Percentiles rank a stretch among this genome's conserved stretches.
phyloP scores from a whole-genome alignment of 176 grass and related monocot genomes.

The Eleusine coracana region DNA sequence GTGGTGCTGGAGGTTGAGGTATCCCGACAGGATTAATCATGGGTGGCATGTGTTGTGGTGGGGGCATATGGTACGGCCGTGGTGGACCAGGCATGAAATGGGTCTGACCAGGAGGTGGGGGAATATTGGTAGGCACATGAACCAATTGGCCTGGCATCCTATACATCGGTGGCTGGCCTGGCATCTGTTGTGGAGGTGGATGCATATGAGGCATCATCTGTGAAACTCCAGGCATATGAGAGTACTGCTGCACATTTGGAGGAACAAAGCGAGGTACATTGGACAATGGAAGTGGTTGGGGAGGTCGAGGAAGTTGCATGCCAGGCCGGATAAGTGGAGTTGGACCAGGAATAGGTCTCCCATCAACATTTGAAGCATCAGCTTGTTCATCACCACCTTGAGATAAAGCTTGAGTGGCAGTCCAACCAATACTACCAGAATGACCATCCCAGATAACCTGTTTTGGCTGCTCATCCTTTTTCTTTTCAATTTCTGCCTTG shows the following conservation, averaged over 20 bases:
- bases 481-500: slow-evolving; percentile 98
- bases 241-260: slow-evolving; percentile 1
- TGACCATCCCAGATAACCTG: slow-evolving; percentile 99
- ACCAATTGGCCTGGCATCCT: slow-evolving; percentile 50
- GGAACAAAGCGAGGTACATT: slow-evolving; percentile 76
- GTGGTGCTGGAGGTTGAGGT: slow-evolving; percentile 57
- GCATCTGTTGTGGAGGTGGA: slow-evolving; percentile 56
- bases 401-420: slow-evolving; percentile 85
- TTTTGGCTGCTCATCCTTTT: slow-evolving; percentile 91
- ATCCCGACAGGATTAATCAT: slow-evolving; percentile 66
- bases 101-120: slow-evolving; percentile 71
- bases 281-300: slow-evolving; percentile 68
- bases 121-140: slow-evolving; percentile 56
- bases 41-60: slow-evolving; percentile 53
- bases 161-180: slow-evolving; percentile 63
- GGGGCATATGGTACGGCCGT: slow-evolving; percentile 57
- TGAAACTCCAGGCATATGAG: slow-evolving; percentile 54
- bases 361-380: slow-evolving; percentile 45
- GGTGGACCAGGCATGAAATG: slow-evolving; percentile 66
- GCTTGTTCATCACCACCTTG: slow-evolving; percentile 68
- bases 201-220: slow-evolving; percentile 64
- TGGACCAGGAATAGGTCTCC: slow-evolving; percentile 57
- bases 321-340: slow-evolving; percentile 66
- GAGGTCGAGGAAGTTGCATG: slow-evolving; percentile 64
- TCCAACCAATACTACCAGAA: slow-evolving; percentile 89